phyloP scores from a whole-genome alignment of 768 basidiomycete genomes.

The Infundibulicybe gibba region DNA sequence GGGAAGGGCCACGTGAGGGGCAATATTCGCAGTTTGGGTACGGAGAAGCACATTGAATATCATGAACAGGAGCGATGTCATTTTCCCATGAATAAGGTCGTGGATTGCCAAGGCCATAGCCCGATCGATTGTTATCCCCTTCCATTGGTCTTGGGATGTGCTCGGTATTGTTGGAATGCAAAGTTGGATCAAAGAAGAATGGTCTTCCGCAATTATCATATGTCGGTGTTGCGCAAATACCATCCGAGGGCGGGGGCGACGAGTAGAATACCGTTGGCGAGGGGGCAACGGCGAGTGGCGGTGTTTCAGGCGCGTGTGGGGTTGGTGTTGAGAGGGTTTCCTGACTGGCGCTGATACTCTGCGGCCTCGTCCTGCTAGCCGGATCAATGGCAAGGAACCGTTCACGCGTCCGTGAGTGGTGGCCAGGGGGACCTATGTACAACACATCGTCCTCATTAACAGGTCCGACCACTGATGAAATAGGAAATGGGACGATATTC shows the following conservation, averaged over 20 bases:
- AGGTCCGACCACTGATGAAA: slow-evolving; percentile 8
- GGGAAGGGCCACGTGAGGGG: no score
- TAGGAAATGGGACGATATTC: not conserved
- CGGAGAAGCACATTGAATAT: no score
- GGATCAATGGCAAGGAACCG: slow-evolving; percentile 22
- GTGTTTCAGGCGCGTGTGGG: slow-evolving; percentile 7
- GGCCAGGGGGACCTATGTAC: slow-evolving; percentile 24
- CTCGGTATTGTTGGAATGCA: no score
- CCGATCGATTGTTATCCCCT: no score
- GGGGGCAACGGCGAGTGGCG: slow-evolving; percentile 6
- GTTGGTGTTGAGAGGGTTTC: slow-evolving; percentile 5
- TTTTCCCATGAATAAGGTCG: no score
- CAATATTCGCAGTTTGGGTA: no score
- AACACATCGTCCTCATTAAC: slow-evolving; percentile 7
- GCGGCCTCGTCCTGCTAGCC: slow-evolving; percentile 17
- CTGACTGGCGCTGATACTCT: slow-evolving; percentile 23
- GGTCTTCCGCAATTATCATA: slow-evolving; percentile 18
- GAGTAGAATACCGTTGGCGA: slow-evolving; percentile 35
- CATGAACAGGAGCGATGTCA: no score
- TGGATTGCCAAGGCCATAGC: no score
- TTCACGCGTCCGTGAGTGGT: slow-evolving; percentile 30
- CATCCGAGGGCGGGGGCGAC: slow-evolving; percentile 14
- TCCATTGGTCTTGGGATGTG: no score
- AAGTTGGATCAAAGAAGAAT: slow-evolving; percentile 33
- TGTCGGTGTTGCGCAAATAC: no score